These are phyloP conservation scores for Dictyophora rubrovolvata DNA, from an alignment of 768 basidiomycete genomes.

Conservation along the genomic window DNA sequence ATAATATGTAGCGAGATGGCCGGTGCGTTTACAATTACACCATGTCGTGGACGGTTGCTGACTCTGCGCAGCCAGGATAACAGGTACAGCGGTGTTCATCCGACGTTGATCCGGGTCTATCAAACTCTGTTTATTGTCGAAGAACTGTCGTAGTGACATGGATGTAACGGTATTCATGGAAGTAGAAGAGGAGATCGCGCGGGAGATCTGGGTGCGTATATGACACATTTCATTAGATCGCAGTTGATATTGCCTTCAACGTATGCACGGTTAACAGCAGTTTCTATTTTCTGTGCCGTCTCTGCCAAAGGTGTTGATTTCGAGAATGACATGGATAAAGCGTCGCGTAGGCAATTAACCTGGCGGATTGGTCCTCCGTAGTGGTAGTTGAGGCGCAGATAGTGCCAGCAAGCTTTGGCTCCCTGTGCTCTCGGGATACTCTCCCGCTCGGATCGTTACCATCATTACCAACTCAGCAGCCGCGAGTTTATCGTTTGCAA, in stretches of 20 bases:
- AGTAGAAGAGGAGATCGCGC: background rate
- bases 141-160: too few species aligned
- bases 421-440: background rate
- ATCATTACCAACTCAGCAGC: background rate
- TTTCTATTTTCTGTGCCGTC: background rate
- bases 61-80: too few species aligned
- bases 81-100: too few species aligned
- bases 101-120: too few species aligned
- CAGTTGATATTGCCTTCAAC: background rate
- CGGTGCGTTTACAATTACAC: background rate
- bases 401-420: background rate
- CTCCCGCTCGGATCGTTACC: background rate
- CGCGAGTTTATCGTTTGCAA: background rate
- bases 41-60: background rate
- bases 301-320: background rate
- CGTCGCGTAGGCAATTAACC: background rate
- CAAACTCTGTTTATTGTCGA: background rate
- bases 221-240: background rate
- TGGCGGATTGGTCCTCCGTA: background rate
- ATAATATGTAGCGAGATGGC: background rate
- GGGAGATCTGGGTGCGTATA: too few species aligned
- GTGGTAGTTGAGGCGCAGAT: background rate
- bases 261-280: background rate
- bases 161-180: too few species aligned
- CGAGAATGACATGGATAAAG: background rate